Base-by-base conservation (phyloP, 1,284 basidiomycete species). In the Ganoderma multipileum region DNA sequence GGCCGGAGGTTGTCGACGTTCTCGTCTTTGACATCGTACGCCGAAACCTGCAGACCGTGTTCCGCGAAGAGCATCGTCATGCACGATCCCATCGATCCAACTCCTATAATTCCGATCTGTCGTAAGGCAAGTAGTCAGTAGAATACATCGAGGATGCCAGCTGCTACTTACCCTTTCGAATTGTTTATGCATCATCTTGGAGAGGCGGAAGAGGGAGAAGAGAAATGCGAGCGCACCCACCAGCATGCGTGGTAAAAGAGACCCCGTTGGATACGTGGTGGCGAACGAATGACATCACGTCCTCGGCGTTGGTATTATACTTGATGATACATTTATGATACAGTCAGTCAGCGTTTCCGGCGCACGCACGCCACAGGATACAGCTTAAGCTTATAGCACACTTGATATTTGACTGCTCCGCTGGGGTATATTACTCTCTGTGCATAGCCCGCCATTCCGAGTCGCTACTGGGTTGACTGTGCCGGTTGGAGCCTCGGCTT, bases 51-150 rank as follows among this genome's bases (percentile, higher is more conserved):
- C 26, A 74, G 69, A 30, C 70, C 73, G 59, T 74, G 67, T 65
- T 75, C 75, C 26, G 73, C 72, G 47, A 77, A 77, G 65, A 75
- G 72, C 74, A 75, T 73, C 66, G 73, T 69, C 76, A 75, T 73
- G 55, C 72, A 69, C 2, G 72, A 74, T 68, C 75, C 75, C 72
- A 76, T 77, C 26, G n/a, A 11, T 77, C 26, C 44, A 11, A 47
- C 44, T 23, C 44, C 44, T 23, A 33, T 33, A 33, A 33, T 33
- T 33, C 33, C 33, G 36, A 42, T 18, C 16, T 20, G 41, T 42
- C 4, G 23, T 11, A 20, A 26, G 23, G 23, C 23, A 5, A 26
- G n/a, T 5, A 11, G 47, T 50, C 23, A 50, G 11, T 50, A 20
- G 18, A 42, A 20, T n/a, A 14, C 11, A 3, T 12, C 8, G 8